These are phyloP conservation scores for Phytopythium ostracodes DNA, from an alignment of 352 stramenopile genomes.

Conservation along the genomic window DNA sequence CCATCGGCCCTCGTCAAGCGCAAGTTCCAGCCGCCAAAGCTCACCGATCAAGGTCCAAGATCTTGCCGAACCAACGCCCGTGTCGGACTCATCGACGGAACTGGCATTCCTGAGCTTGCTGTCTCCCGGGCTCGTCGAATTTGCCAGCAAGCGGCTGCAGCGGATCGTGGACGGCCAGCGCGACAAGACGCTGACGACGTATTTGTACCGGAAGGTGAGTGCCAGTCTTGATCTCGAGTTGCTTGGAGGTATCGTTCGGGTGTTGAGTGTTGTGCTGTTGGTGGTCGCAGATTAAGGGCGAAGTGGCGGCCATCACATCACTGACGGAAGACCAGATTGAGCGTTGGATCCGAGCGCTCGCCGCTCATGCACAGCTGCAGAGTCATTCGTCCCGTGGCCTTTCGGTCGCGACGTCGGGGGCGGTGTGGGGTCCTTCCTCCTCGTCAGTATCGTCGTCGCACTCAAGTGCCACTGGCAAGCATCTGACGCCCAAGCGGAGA, in stretches of 20 bases:
- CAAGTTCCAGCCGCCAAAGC: conserved; percentile 21
- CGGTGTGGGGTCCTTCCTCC: background rate
- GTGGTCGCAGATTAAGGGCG: conserved; percentile 25
- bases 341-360: conserved; percentile 53
- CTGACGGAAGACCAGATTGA: conserved; percentile 58
- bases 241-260: background rate
- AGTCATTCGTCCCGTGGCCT: conserved; percentile 14
- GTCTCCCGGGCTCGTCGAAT: conserved; percentile 27
- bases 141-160: conserved; percentile 47
- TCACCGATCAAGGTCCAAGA: conserved; percentile 28
- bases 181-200: conserved; percentile 41
- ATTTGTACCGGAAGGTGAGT: conserved; percentile 40
- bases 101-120: conserved; percentile 47
- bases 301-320: conserved; percentile 55
- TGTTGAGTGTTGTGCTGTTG: background rate
- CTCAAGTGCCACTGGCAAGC: conserved; percentile 17
- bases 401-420: conserved; percentile 9
- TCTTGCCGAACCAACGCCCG: conserved; percentile 19
- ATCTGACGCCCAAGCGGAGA: conserved; percentile 53
- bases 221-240: background rate
- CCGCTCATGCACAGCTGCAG: conserved; percentile 25
- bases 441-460: background rate
- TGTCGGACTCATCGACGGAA: conserved; percentile 30
- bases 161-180: conserved; percentile 46
- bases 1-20: conserved; percentile 20